Base-by-base conservation (phyloP, 768 basidiomycete genomes). In the Cyathus striatus region DNA sequence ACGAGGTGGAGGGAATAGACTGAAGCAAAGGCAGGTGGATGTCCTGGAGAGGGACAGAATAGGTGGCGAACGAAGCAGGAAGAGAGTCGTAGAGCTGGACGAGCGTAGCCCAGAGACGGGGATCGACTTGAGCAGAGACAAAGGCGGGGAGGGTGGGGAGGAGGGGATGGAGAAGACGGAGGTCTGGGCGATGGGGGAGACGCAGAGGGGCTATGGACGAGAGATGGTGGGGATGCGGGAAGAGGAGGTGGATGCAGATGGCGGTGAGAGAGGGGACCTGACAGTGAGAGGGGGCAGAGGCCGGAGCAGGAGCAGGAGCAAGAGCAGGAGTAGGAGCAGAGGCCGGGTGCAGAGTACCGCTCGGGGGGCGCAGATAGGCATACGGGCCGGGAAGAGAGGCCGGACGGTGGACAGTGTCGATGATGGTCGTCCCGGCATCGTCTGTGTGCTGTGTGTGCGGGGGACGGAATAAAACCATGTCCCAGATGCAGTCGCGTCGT, bases 71-170 rank as follows among this genome's bases (percentile, higher is more conserved):
- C 36, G 24, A 43, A 0, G 57, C 24, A 0, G 87, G 84, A 5
- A 87, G 69, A 24, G 59, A 45, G 51, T 73, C 53, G 63, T 79
- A 79, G 23, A 86, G 52, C 52, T 86, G 87, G 4, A 74, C 65
- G 33, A 90, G 44, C 16, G 73, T 63, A 0, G 72, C 76, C 83
- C 86, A 88, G 12, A 83, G 60, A 9, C 70, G 64, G 2, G 86
- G 82, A 49, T 83, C 76, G 1, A 75, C 56, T n/a, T n/a, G n/a
- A n/a, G n/a, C n/a, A n/a, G n/a, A n/a, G n/a, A n/a, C n/a, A n/a
- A n/a, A n/a, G 0, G 48, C 41, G 23, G 54, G 37, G 38, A 60
- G 16, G 50, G 54, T 52, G 35, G 60, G 60, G 6, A 68, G 65
- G 21, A 57, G 60, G n/a, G 74, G 55, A 36, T 72, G 53, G 41